These are phyloP conservation scores for Fusarium sp. DNA, from an alignment of 2,329 filamentous ascomycete genomes.

Conservation along the genomic window DNA sequence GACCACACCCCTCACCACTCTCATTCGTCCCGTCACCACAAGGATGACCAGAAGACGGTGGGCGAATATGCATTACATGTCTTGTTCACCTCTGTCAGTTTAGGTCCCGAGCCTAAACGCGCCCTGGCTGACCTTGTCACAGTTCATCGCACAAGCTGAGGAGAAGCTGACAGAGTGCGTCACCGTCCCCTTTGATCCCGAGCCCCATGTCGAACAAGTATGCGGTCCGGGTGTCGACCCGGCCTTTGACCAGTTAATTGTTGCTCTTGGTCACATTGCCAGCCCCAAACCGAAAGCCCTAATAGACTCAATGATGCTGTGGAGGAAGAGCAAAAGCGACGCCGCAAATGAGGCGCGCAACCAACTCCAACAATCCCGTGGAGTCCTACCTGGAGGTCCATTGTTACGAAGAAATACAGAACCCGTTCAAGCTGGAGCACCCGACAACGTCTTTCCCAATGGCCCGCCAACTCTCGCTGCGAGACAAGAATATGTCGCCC, in stretches of 20 bases:
- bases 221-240: conserved; percentile 91
- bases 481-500: conserved; percentile 78
- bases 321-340: conserved; percentile 96
- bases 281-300: conserved; percentile 93
- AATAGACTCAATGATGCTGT: conserved; percentile 98
- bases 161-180: conserved; percentile 94
- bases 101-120: neutral
- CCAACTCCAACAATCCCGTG: conserved; percentile 66
- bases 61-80: conserved; percentile 98
- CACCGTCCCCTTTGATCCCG: conserved; percentile 80
- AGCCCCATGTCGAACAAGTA: conserved; percentile 87
- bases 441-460: conserved; percentile 49
- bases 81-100: conserved; percentile 86
- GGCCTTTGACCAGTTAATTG: conserved; percentile 93
- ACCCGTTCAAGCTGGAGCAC: conserved; percentile 63
- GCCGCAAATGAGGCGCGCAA: conserved; percentile 77
- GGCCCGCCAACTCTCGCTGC: conserved; percentile 56
- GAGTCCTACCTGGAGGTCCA: conserved; percentile 57
- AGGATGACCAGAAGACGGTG: conserved; percentile 89
- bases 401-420: conserved; percentile 81
- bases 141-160: conserved; percentile 97
- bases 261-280: conserved; percentile 92
- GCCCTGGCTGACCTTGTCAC: conserved; percentile 27
- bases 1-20: conserved; percentile 82
- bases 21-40: conserved; percentile 77